A percentile compares a stretch with the other conserved stretches of the same genome.
phyloP scores from a whole-genome alignment of 768 basidiomycete species.

The Tremella fuciformis region DNA sequence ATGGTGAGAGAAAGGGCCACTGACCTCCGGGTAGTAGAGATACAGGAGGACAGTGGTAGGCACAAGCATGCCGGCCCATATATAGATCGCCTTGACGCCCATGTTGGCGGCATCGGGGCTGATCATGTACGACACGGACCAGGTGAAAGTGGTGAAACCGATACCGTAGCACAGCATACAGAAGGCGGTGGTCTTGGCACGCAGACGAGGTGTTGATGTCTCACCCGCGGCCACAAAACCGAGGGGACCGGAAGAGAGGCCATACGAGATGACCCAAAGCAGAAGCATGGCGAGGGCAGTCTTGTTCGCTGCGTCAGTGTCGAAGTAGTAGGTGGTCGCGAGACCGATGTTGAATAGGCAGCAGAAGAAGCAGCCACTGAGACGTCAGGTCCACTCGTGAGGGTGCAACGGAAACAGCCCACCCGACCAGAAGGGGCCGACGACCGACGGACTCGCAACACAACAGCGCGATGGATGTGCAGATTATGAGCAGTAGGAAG shows the following conservation, averaged over 20 bases:
- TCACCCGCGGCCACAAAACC: constrained; percentile 17
- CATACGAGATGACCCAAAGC: constrained; percentile 28
- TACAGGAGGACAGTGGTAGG: constrained; percentile 19
- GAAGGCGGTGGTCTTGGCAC: constrained; percentile 31
- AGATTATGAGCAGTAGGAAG: constrained; percentile 20
- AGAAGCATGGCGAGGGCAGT: constrained; percentile 20
- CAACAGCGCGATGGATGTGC: constrained; percentile 9
- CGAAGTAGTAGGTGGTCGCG: constrained; percentile 16
- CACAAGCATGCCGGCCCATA: constrained; percentile 26
- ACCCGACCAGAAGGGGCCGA: constrained; percentile 24
- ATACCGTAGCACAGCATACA: constrained; percentile 16
- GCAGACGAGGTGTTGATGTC: constrained; percentile 24
- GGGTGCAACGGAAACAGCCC: not conserved
- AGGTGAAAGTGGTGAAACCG: constrained; percentile 27
- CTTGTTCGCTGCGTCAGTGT: constrained; percentile 9
- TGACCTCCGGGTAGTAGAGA: constrained; percentile 27
- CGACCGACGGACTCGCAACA: constrained; percentile 26
- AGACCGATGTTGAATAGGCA: constrained; percentile 21
- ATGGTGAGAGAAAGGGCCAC: not conserved
- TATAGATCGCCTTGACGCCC: constrained; percentile 28
- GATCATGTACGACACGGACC: constrained; percentile 32
- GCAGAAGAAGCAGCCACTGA: not conserved
- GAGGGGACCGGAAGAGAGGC: constrained; percentile 9
- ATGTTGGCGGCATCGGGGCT: constrained; percentile 24
- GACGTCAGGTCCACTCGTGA: too few species aligned